A percentile compares a stretch with the other conserved stretches of the same genome.
These are phyloP conservation scores for Tuber magnatum DNA, from an alignment of 495 filamentous ascomycete species.

Conservation along the genomic window DNA sequence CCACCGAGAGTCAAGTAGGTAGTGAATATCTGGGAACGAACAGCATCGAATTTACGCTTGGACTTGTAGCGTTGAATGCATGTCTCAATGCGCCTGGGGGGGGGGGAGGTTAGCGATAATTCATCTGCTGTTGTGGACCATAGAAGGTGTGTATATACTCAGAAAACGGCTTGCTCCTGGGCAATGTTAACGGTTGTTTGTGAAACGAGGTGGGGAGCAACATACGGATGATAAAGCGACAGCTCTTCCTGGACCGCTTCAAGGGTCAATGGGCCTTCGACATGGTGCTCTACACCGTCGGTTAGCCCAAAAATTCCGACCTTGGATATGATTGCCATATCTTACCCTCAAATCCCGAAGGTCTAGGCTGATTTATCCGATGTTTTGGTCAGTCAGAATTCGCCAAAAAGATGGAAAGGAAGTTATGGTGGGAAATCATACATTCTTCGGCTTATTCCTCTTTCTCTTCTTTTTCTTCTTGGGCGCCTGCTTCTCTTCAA, in stretches of 20 bases:
- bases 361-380: constrained; percentile 46
- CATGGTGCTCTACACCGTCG: constrained; percentile 54
- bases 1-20: constrained; percentile 82
- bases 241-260: constrained; percentile 56
- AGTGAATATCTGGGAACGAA: constrained; percentile 59
- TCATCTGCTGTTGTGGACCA: not conserved
- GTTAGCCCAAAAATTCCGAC: not conserved
- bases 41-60: constrained; percentile 62
- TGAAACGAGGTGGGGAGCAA: not conserved
- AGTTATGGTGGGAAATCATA: not conserved
- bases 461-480: constrained; percentile 37
- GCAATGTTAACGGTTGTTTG: not conserved
- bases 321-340: not conserved
- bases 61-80: constrained; percentile 74
- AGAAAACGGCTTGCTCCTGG: constrained; percentile 36
- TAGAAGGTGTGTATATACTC: constrained; percentile 40
- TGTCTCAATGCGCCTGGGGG: constrained; percentile 65
- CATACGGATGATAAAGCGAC: constrained; percentile 51
- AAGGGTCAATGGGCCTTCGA: constrained; percentile 69
- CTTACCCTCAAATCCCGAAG: constrained; percentile 55
- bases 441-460: constrained; percentile 15
- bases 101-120: constrained; percentile 13
- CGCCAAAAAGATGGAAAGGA: not conserved
- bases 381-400: not conserved
- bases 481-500: constrained; percentile 13